A percentile compares a stretch with the other conserved stretches of the same genome.
phyloP scores from a whole-genome alignment of 345 rosid genomes.

The Eucalyptus coolabah region DNA sequence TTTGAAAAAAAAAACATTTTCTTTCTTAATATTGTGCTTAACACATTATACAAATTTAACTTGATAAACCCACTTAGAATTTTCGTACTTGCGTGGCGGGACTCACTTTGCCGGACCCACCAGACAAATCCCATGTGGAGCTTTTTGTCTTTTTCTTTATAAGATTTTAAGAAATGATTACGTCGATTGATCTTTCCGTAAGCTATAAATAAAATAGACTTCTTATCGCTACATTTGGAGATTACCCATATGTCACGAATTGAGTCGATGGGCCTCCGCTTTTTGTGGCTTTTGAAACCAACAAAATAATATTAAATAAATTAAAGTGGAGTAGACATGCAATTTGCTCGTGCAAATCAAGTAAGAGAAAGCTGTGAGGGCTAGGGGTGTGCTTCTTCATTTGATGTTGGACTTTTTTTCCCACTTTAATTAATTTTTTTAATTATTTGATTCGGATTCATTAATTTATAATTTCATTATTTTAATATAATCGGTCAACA shows the following conservation, averaged over 20 bases:
- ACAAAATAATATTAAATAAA: neutral
- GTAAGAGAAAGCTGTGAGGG: neutral
- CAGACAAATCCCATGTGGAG: neutral
- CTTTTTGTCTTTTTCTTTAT: neutral
- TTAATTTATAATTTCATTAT: too few species aligned
- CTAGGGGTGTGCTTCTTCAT: too few species aligned
- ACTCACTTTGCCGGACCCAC: neutral
- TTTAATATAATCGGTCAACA: too few species aligned
- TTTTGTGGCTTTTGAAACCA: neutral
- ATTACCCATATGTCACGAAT: too few species aligned
- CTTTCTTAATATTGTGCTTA: neutral
- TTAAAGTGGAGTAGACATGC: neutral
- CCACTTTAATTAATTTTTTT: too few species aligned
- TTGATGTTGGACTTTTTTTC: too few species aligned
- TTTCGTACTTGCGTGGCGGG: neutral
- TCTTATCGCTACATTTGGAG: too few species aligned
- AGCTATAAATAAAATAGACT: too few species aligned
- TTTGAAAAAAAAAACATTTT: neutral
- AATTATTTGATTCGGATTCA: too few species aligned
- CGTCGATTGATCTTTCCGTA: too few species aligned
- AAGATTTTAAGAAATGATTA: too few species aligned
- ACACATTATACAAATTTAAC: neutral
- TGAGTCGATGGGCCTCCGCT: neutral
- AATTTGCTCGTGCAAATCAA: neutral
- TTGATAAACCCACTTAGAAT: neutral